Base-by-base conservation (phyloP, 164 flowering plant genomes). In the Vitis vinifera region DNA sequence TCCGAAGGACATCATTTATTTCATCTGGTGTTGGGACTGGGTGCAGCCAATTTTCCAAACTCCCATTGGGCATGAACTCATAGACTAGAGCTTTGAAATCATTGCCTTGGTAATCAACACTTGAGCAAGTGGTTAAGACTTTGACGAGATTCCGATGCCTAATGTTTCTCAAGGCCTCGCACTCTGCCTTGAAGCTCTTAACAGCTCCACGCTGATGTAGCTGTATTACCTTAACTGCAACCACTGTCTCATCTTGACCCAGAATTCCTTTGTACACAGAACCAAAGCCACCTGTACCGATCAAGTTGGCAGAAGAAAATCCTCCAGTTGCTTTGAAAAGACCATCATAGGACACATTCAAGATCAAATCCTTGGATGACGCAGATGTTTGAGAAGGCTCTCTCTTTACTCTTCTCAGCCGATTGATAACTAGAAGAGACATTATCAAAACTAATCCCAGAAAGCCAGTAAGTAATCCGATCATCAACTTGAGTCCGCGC, bases 71-170 rank as follows among this genome's bases (percentile, higher is more conserved):
- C 72, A 76, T 76, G 71, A 55, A 71, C n/a, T 71, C 72, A 15
- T 55, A 62, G 29, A 76, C 72, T 2, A 76, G 50, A 59, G 79
- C 79, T 37, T 67, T 72, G 50, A 76, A 76, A 7, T 72, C 73
- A n/a, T 53, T 72, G 4, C 79, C 76, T 14, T 68, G n/a, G 11
- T 16, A 48, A 29, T 72, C 76, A 9, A 67, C 12, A 48, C 75
- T 63, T 23, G 76, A 68, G 53, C 76, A 76, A 19, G 17, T 10
- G 0, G 73, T 76, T 4, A 76, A 1, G 3, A 76, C 63, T 65
- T 69, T 76, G 30, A 76, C 27, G 10, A 76, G 79, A 65, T 76
- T 76, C 4, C 75, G 68, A 50, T 76, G 79, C 49, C 79, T 59
- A 10, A 64, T 71, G 23, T 52, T 63, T 63, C 65, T 71, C 50